Percentiles rank a stretch among this genome's conserved stretches.
Evolutionary conservation across 1,284 basidiomycete genomes (phyloP).

Genomic region (Leccinum fallax): DNA sequence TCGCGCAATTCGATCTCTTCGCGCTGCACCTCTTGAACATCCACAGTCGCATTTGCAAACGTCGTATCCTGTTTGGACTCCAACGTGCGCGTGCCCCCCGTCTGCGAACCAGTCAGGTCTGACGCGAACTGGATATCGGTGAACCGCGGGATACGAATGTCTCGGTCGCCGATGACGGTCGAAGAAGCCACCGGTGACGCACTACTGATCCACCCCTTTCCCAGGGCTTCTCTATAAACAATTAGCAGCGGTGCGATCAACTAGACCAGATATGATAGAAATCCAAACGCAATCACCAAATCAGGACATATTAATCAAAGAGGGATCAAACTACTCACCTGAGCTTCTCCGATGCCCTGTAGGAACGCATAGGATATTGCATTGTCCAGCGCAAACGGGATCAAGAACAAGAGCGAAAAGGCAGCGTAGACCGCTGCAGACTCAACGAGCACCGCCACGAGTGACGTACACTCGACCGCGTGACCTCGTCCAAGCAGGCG

Average conservation of each 20-base stretch:
- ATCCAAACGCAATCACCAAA: not conserved
- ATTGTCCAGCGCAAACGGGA: conserved; percentile 20
- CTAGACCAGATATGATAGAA: conserved; percentile 18
- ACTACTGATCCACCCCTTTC: conserved; percentile 33
- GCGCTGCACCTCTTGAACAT: conserved; percentile 20
- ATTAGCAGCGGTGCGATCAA: conserved; percentile 32
- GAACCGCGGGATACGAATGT: conserved; percentile 22
- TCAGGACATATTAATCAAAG: not conserved
- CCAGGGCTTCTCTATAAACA: conserved; percentile 32
- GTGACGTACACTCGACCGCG: conserved; percentile 25
- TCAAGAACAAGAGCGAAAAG: conserved; percentile 30
- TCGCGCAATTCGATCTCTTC: conserved; percentile 71
- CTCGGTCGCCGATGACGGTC: conserved; percentile 2
- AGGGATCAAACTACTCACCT: conserved; percentile 17
- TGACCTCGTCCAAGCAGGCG: conserved; percentile 25
- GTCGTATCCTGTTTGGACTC: conserved; percentile 19
- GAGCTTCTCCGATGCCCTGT: conserved; percentile 31
- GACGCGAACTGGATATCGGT: conserved; percentile 33
- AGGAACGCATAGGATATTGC: conserved; percentile 28
- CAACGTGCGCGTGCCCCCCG: not conserved
- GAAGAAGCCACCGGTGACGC: conserved; percentile 8
- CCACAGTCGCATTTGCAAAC: not conserved
- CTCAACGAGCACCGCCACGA: conserved; percentile 32
- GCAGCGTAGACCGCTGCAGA: conserved; percentile 30
- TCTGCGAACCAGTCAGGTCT: conserved; percentile 11